Conservation (phyloP, 345 rosid species). For the rapeseed (Brassica napus) region DNA sequence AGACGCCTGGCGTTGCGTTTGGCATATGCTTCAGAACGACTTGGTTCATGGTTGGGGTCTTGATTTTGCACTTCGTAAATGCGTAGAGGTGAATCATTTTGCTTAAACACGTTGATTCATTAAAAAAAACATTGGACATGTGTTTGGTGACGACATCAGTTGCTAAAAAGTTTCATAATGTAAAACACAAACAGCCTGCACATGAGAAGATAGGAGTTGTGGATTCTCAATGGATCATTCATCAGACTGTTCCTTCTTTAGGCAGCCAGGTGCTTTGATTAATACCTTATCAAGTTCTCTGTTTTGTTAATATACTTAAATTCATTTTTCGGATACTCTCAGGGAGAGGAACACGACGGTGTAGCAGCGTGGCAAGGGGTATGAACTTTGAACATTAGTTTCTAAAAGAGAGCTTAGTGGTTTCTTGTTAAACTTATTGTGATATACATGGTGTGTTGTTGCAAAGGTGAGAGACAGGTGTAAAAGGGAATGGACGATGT, state of each 20-base stretch:
- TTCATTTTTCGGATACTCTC: background rate
- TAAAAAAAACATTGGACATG: background rate
- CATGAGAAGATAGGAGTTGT: constrained; percentile 98
- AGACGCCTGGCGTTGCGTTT: constrained; percentile 95
- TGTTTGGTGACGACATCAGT: background rate
- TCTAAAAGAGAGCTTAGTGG: background rate
- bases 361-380: constrained; percentile 90
- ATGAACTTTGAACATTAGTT: constrained; percentile 15
- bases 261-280: constrained; percentile 72
- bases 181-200: constrained; percentile 63
- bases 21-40: constrained; percentile 99
- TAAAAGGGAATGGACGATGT: constrained; percentile 80
- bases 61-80: constrained; percentile 86
- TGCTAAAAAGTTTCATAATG: constrained; percentile 6
- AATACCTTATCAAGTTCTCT: background rate
- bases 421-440: constrained; percentile 17
- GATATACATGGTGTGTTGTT: constrained; percentile 26
- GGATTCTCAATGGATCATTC: constrained; percentile 96
- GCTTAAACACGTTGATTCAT: background rate
- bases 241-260: constrained; percentile 80
- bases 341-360: constrained; percentile 72
- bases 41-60: constrained; percentile 99
- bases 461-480: constrained; percentile 94
- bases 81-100: constrained; percentile 62
- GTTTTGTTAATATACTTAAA: background rate